phyloP scores from a whole-genome alignment of 306 rosid species.

The Macrotyloma uniflorum region DNA sequence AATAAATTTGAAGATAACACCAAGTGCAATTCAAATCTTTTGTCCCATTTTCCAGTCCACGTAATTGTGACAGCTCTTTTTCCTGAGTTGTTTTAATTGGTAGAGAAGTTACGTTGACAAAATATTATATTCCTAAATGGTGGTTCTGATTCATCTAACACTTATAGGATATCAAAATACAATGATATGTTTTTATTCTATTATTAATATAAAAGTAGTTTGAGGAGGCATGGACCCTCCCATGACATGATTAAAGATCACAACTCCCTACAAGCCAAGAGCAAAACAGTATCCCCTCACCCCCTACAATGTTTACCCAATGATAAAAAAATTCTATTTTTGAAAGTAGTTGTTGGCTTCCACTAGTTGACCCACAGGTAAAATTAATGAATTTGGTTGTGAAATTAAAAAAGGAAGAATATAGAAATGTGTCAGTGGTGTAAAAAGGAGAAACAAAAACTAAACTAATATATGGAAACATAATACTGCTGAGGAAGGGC shows the following conservation, averaged over 20 bases:
- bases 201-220: background rate
- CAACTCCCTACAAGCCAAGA: background rate
- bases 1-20: constrained; percentile 17
- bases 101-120: background rate
- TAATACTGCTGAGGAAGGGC: constrained; percentile 22
- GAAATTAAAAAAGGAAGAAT: background rate
- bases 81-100: background rate
- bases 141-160: background rate
- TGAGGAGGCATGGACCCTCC: background rate
- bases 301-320: background rate
- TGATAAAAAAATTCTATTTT: background rate
- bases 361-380: background rate
- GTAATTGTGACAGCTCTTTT: background rate
- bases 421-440: background rate
- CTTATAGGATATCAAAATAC: background rate
- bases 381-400: background rate
- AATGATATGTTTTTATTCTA: background rate
- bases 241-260: background rate
- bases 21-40: background rate
- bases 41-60: background rate
- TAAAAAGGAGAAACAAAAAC: background rate
- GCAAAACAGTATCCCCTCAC: background rate
- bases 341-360: background rate
- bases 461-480: background rate
- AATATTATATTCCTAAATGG: background rate